Evolutionary conservation across 805 yeast species (phyloP), one percentile per base, ranked within the genome.

Genomic region (Hanseniaspora clermontiae): DNA sequence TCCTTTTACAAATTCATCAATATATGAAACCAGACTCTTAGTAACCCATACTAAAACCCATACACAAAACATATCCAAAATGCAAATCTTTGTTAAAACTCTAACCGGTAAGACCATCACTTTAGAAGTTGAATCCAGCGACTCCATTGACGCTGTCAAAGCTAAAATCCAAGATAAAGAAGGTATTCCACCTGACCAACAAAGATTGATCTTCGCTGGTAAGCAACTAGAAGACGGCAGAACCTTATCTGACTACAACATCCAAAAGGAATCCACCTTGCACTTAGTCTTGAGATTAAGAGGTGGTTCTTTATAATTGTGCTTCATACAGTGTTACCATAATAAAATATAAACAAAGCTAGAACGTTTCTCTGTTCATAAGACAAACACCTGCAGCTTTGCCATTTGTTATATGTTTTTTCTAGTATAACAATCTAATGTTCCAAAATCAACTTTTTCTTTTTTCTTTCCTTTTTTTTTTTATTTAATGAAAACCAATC

Each of bases 81-180:
- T 84, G 89, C 89, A 85, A 78, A 88, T 89, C 75, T 89, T 90
- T 78, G 96, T 91, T 73, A 90, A 91, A 80, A 89, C 97, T 73
- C 80, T 91, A 71, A 89, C 97, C 64, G 97, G 97, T 76, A 90
- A 90, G 84, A 83, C 97, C 71, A 90, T 91, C 77, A 88, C 96
- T 61, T 77, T 87, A 60, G 95, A 89, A 76, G 96, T 87, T 60
- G 96, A 88, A 74, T 87, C 96, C 56, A 86, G 95, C 49, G 96
- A 88, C 77, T 87, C 96, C 59, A 87, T 89, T 68, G 96, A 88
- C 76, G 87, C 87, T 64, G 96, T 89, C 69, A 88, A 87, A 76
- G 78, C 90, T 60, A 80, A 79, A 70, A 81, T 81, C 59, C 85
- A 81, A 70, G 85, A 81, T 66, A 81, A 80, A 67, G 84, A 81